A percentile compares a stretch with the other conserved stretches of the same genome.
Conservation (phyloP, 1,139 yeast species). For the Torulaspora globosa region DNA sequence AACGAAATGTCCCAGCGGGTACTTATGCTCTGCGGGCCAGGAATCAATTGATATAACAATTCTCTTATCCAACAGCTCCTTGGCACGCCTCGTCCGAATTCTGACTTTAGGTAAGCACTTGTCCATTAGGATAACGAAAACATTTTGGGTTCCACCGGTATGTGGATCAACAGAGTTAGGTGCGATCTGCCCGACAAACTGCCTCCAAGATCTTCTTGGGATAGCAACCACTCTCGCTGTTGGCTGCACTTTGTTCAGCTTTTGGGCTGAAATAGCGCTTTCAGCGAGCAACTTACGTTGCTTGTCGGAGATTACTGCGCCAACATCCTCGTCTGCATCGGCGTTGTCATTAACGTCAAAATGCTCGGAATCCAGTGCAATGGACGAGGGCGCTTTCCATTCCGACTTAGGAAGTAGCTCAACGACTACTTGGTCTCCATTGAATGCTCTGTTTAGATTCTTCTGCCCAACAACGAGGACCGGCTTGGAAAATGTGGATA, state of each 20-base stretch:
- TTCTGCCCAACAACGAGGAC: conserved; percentile 77
- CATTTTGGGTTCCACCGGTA: conserved; percentile 58
- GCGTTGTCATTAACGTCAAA: conserved; percentile 60
- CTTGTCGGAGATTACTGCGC: conserved; percentile 57
- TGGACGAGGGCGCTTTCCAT: conserved; percentile 84
- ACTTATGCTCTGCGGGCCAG: conserved; percentile 81
- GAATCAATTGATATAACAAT: conserved; percentile 88
- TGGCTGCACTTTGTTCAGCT: conserved; percentile 61
- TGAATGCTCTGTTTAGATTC: conserved; percentile 82
- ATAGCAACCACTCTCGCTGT: conserved; percentile 91
- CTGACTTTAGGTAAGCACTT: conserved; percentile 80
- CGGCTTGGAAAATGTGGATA: conserved; percentile 75
- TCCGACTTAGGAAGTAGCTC: conserved; percentile 80
- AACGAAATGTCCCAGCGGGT: conserved; percentile 94
- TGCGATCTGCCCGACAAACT: conserved; percentile 91
- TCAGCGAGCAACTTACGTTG: conserved; percentile 73
- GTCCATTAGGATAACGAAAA: conserved; percentile 87
- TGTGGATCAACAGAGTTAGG: conserved; percentile 66
- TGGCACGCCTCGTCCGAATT: conserved; percentile 82
- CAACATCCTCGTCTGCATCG: conserved; percentile 51
- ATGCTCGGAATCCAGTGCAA: conserved; percentile 70
- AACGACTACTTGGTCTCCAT: conserved; percentile 87
- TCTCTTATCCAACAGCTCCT: conserved; percentile 76
- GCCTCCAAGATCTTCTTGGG: conserved; percentile 89
- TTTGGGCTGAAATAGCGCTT: conserved; percentile 65